A percentile compares a stretch with the other conserved stretches of the same genome.
These are phyloP conservation scores for Hyaloperonospora arabidopsidis DNA, from an alignment of 352 stramenopile genomes.

Conservation along the genomic window DNA sequence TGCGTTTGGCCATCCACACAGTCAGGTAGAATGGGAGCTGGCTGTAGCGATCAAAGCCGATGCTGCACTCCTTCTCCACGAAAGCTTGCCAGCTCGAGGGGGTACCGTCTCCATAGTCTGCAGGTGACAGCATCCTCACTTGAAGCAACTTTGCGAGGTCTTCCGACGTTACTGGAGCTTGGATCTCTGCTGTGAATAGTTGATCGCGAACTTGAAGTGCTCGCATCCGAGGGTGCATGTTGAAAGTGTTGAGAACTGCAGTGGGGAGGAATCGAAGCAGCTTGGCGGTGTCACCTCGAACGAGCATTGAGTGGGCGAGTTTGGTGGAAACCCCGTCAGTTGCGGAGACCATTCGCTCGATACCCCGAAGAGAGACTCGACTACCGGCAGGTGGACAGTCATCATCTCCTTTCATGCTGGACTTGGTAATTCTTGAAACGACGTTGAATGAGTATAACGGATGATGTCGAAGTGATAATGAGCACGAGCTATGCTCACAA, in stretches of 20 bases:
- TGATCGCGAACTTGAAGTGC: constrained; percentile 26
- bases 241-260: constrained; percentile 34
- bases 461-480: too few species aligned
- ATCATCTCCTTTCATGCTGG: constrained; percentile 14
- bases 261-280: constrained; percentile 25
- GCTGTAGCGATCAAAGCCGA: constrained; percentile 28
- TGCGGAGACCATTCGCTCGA: constrained; percentile 33
- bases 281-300: constrained; percentile 19
- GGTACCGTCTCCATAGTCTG: constrained; percentile 22
- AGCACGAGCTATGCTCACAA: too few species aligned
- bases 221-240: constrained; percentile 44
- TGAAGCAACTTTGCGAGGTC: constrained; percentile 19
- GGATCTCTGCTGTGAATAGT: constrained; percentile 33
- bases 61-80: constrained; percentile 36
- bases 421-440: constrained; percentile 6
- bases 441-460: too few species aligned
- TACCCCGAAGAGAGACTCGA: constrained; percentile 29
- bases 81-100: constrained; percentile 35
- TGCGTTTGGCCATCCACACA: constrained; percentile 28
- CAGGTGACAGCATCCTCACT: constrained; percentile 14
- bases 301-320: constrained; percentile 32
- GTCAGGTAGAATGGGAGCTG: constrained; percentile 36
- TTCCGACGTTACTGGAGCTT: constrained; percentile 24
- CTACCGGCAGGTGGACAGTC: constrained; percentile 7
- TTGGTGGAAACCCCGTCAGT: constrained; percentile 22